phyloP scores from a whole-genome alignment of 2,329 filamentous ascomycete genomes.

The Neocatenulostroma microsporum region DNA sequence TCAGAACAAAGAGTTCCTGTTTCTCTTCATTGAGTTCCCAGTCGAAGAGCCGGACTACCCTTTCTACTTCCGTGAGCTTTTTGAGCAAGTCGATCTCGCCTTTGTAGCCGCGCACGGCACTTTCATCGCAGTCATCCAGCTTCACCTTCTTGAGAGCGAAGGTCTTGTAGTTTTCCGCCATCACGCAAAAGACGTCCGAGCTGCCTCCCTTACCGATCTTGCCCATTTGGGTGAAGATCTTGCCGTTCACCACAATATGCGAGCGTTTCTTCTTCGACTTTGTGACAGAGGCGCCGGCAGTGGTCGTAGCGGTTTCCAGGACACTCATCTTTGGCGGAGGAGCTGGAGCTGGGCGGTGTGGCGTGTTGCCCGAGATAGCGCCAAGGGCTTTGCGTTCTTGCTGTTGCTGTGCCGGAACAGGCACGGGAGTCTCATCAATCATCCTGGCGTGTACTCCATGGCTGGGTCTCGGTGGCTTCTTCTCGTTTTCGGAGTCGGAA shows the following conservation, averaged over 20 bases:
- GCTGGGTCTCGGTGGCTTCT: too few relatives aligned
- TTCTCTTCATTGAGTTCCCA: conserved; percentile 92
- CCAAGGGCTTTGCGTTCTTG: conserved; percentile 42
- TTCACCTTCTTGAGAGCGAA: conserved; percentile 91
- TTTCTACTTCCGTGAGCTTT: conserved; percentile 73
- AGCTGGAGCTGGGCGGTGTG: conserved; percentile 63
- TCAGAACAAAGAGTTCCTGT: conserved; percentile 78
- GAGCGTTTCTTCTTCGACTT: conserved; percentile 70
- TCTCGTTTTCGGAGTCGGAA: conserved; percentile 39
- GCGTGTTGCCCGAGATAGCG: conserved; percentile 58
- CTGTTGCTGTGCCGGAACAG: conserved; percentile 23
- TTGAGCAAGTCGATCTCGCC: conserved; percentile 89
- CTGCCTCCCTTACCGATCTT: conserved; percentile 88
- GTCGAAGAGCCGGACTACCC: conserved; percentile 84
- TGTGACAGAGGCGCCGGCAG: conserved; percentile 70
- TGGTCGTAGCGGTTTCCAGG: conserved; percentile 79
- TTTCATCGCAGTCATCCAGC: conserved; percentile 79
- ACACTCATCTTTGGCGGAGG: conserved; percentile 96
- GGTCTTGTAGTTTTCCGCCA: conserved; percentile 93
- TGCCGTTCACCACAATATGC: conserved; percentile 81
- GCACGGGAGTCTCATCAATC: conserved; percentile 34
- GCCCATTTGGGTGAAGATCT: conserved; percentile 81
- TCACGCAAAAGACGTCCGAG: conserved; percentile 90
- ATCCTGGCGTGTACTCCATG: conserved; percentile 18
- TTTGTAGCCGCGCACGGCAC: conserved; percentile 77